These are phyloP conservation scores for Solanum chiquidenum DNA, from an alignment of 257 asterid species.

Conservation along the genomic window DNA sequence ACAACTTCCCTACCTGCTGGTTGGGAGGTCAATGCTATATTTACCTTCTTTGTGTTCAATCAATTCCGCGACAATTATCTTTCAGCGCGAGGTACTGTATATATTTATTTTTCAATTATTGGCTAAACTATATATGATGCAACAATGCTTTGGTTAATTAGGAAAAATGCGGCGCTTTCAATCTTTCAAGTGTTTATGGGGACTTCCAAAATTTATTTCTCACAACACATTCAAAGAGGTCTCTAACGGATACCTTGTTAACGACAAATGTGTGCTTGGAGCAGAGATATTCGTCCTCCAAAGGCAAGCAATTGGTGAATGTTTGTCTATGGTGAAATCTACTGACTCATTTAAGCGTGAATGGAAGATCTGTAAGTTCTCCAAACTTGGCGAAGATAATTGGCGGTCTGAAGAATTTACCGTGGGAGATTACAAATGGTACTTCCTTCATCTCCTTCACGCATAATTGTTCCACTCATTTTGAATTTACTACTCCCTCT, in stretches of 20 bases:
- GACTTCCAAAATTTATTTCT: conserved; percentile 6
- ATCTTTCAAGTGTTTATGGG: conserved; percentile 1
- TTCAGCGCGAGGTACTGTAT: neutral
- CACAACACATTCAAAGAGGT: neutral
- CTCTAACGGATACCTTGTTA: neutral
- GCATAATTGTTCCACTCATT: too few relatives aligned
- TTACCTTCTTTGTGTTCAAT: conserved; percentile 6
- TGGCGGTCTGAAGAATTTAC: neutral
- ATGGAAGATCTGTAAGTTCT: neutral
- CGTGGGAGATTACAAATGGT: neutral
- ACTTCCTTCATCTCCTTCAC: neutral
- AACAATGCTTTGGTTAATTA: neutral
- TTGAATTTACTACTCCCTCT: too few relatives aligned
- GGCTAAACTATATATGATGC: too few relatives aligned
- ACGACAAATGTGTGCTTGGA: conserved; percentile 7
- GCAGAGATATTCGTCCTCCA: neutral
- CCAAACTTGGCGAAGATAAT: neutral
- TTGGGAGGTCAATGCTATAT: conserved; percentile 4
- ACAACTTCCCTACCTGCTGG: neutral
- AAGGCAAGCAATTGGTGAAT: neutral
- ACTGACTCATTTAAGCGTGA: neutral
- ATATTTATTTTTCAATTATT: too few relatives aligned
- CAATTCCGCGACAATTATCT: neutral
- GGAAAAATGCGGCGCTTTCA: conserved; percentile 6
- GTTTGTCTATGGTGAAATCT: neutral